Percentiles rank a stretch among this genome's conserved stretches.
Evolutionary conservation across 257 asterid genomes (phyloP).

Genomic region (Gynochthodes officinalis): DNA sequence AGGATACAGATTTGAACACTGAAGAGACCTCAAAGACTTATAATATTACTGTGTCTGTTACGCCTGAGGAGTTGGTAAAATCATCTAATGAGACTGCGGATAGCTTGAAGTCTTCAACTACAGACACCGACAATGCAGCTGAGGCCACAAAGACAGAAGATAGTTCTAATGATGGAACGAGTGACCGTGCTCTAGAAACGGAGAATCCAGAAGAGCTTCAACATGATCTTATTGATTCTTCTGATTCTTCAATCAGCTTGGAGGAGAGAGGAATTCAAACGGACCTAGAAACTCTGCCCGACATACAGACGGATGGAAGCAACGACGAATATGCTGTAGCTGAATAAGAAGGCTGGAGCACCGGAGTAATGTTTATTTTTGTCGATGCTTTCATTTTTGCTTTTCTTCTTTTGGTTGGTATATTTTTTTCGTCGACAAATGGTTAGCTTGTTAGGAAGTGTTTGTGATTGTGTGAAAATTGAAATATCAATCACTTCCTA

Average conservation of each 20-base stretch:
- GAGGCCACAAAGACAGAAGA: conserved; percentile 39
- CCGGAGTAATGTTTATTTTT: conserved; percentile 7
- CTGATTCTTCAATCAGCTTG: conserved; percentile 49
- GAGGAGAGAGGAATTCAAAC: conserved; percentile 48
- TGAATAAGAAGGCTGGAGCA: conserved; percentile 41
- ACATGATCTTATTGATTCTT: conserved; percentile 51
- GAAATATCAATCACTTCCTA: conserved; percentile 21
- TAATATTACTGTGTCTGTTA: conserved; percentile 23
- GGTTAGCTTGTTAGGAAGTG: conserved; percentile 18
- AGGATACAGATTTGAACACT: conserved; percentile 22
- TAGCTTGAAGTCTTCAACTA: conserved; percentile 22
- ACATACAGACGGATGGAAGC: conserved; percentile 57
- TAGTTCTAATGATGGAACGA: conserved; percentile 29
- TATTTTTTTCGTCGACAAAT: conserved; percentile 8
- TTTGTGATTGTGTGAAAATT: conserved; percentile 21
- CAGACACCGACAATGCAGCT: conserved; percentile 22
- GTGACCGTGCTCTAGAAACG: conserved; percentile 28
- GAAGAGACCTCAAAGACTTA: conserved; percentile 28
- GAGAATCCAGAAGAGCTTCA: conserved; percentile 48
- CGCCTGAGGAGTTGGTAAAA: conserved; percentile 24
- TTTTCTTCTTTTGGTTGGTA: conserved; percentile 15
- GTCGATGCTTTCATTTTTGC: conserved; percentile 18
- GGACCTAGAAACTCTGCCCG: conserved; percentile 68
- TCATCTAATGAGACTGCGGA: conserved; percentile 29
- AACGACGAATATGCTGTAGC: conserved; percentile 61